These are phyloP conservation scores for Gynochthodes officinalis DNA, from an alignment of 257 asterid genomes.

Conservation along the genomic window DNA sequence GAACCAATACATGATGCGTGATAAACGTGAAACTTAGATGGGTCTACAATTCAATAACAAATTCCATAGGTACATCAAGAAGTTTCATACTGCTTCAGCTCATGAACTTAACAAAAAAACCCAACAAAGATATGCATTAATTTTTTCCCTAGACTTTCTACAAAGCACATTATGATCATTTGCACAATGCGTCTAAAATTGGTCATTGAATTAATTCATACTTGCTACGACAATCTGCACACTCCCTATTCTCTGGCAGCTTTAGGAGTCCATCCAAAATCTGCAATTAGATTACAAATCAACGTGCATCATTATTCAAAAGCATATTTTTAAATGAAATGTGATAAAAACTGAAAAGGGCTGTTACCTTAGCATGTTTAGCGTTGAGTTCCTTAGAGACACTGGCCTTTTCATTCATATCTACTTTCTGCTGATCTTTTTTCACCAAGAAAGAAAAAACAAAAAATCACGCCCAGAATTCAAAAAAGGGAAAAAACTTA, in stretches of 20 bases:
- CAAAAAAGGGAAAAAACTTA: background rate
- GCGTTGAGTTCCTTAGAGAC: constrained; percentile 86
- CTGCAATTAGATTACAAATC: constrained; percentile 29
- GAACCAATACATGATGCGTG: background rate
- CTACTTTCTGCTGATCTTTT: constrained; percentile 4
- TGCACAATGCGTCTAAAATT: constrained; percentile 1
- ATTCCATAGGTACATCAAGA: background rate
- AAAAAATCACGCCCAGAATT: background rate
- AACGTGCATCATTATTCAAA: background rate
- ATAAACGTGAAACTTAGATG: background rate
- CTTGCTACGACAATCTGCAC: constrained; percentile 89
- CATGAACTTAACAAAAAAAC: background rate
- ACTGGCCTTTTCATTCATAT: constrained; percentile 76
- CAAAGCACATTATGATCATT: background rate
- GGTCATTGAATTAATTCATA: constrained; percentile 25
- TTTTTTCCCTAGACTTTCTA: background rate
- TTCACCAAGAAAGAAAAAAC: constrained; percentile 10
- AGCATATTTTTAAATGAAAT: background rate
- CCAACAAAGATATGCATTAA: background rate
- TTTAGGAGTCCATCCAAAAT: constrained; percentile 68
- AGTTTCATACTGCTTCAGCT: background rate
- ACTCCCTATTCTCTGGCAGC: constrained; percentile 81
- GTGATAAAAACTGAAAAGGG: background rate
- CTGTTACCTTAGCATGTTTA: constrained; percentile 65
- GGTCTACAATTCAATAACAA: background rate